Conservation (phyloP, 805 yeast species). For the Myxozyma sirexii region DNA sequence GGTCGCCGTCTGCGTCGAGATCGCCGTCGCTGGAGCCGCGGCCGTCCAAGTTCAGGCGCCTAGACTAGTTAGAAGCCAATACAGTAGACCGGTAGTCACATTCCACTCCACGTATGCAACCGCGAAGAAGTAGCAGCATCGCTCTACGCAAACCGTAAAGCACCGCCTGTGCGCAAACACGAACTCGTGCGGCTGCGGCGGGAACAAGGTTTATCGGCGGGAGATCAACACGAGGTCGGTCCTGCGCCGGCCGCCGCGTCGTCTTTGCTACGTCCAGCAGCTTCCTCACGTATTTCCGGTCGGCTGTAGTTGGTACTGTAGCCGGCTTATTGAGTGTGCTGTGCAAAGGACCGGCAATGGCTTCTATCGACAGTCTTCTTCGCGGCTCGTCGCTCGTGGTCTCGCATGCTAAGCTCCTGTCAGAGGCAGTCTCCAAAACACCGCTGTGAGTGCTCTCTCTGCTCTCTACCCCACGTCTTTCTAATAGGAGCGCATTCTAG, state of each 20-base stretch:
- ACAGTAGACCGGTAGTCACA: no score
- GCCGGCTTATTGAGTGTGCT: background rate
- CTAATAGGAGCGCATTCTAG: background rate
- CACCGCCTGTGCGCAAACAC: no score
- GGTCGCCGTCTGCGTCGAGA: conserved; percentile 1
- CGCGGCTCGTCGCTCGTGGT: background rate
- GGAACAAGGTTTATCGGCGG: background rate
- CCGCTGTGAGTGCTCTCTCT: background rate
- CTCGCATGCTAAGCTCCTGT: background rate
- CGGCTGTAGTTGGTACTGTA: background rate
- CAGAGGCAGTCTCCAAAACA: background rate
- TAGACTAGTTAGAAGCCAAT: background rate
- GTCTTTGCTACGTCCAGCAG: no score
- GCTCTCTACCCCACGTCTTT: background rate
- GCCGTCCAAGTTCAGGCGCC: background rate
- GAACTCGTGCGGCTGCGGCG: background rate
- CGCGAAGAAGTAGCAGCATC: no score
- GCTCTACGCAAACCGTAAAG: no score
- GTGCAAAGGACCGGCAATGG: background rate
- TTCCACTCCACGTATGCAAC: no score
- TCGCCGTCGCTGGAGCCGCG: background rate
- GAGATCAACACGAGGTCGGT: background rate
- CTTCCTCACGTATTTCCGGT: no score
- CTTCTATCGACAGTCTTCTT: background rate
- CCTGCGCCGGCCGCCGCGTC: no score